Percentiles rank a stretch among this genome's conserved stretches.
phyloP scores from a whole-genome alignment of 2,329 filamentous ascomycete species.

The Hymenotorrendiella dingleyae region DNA sequence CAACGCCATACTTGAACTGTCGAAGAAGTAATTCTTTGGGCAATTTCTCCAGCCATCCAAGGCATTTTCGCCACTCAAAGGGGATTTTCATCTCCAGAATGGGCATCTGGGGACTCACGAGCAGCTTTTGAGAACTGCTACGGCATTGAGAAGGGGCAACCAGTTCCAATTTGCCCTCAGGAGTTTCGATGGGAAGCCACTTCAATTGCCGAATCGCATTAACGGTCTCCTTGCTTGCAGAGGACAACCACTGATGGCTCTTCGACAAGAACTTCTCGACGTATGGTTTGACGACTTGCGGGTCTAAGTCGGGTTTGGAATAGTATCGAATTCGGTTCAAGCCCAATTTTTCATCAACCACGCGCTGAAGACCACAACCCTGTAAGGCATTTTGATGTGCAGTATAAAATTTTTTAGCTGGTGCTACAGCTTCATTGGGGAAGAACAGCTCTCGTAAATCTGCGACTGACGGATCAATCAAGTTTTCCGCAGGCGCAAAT shows the following conservation, averaged over 20 bases:
- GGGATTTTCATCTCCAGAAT: constrained; percentile 10
- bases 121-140: constrained; percentile 8
- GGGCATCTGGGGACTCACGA: constrained; percentile 15
- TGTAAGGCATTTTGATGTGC: constrained; percentile 16
- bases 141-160: constrained; percentile 17
- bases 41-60: constrained; percentile 20
- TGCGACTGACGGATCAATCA: constrained; percentile 17
- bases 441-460: constrained; percentile 21
- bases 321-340: constrained; percentile 13
- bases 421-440: constrained; percentile 23
- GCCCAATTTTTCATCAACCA: constrained; percentile 17
- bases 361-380: constrained; percentile 17
- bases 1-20: constrained; percentile 17
- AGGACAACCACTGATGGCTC: constrained; percentile 1
- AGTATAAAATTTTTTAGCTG: constrained; percentile 14
- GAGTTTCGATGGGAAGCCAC: constrained; percentile 19
- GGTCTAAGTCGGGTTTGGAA: constrained; percentile 8
- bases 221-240: no score
- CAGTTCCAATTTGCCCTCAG: constrained; percentile 3
- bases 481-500: constrained; percentile 14
- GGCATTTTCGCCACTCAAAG: constrained; percentile 11
- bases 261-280: constrained; percentile 9
- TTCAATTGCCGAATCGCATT: no score
- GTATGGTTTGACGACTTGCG: constrained; percentile 5
- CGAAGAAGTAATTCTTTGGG: constrained; percentile 11